Conservation (phyloP, 768 basidiomycete species). For the Gloeopeniophorella convolvens region DNA sequence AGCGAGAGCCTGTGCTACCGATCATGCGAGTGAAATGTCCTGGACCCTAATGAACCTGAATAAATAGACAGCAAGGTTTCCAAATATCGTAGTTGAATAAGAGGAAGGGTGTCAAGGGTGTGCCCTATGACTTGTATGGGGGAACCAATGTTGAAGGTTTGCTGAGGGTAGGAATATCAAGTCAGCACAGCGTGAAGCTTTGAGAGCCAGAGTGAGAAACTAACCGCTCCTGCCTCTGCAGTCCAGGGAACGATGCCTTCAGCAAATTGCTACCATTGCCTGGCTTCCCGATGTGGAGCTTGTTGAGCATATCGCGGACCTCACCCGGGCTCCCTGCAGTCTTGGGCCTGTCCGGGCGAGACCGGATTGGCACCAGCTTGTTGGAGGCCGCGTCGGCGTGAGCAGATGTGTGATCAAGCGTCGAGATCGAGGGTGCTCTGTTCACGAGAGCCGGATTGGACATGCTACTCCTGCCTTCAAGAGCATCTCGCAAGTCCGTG, state of each 20-base stretch:
- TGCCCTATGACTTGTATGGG: slow-evolving; percentile 29
- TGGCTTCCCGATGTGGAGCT: slow-evolving; percentile 74
- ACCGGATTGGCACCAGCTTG: slow-evolving; percentile 47
- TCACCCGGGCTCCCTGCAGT: slow-evolving; percentile 53
- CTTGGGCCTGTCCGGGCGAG: slow-evolving; percentile 45
- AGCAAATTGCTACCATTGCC: slow-evolving; percentile 47
- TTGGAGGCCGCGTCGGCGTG: slow-evolving; percentile 31
- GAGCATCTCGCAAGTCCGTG: slow-evolving; percentile 78
- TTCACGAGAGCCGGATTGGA: slow-evolving; percentile 63
- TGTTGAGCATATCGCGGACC: slow-evolving; percentile 75
- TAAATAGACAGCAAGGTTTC: slow-evolving; percentile 1
- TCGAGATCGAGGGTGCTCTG: slow-evolving; percentile 68
- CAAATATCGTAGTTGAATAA: slow-evolving; percentile 1
- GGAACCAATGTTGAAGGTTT: slow-evolving; percentile 24
- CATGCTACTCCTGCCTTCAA: slow-evolving; percentile 80
- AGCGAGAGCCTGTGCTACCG: too few species aligned
- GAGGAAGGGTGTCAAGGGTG: not conserved
- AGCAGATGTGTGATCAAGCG: slow-evolving; percentile 58
- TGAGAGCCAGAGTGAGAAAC: too few species aligned
- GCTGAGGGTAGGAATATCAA: not conserved
- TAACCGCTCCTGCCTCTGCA: slow-evolving; percentile 42
- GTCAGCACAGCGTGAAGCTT: too few species aligned
- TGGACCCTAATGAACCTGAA: not conserved
- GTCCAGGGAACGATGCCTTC: slow-evolving; percentile 63
- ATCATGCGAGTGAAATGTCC: not conserved